Evolutionary conservation across 768 basidiomycete genomes (phyloP).

Genomic region (Boletus rex-veris): DNA sequence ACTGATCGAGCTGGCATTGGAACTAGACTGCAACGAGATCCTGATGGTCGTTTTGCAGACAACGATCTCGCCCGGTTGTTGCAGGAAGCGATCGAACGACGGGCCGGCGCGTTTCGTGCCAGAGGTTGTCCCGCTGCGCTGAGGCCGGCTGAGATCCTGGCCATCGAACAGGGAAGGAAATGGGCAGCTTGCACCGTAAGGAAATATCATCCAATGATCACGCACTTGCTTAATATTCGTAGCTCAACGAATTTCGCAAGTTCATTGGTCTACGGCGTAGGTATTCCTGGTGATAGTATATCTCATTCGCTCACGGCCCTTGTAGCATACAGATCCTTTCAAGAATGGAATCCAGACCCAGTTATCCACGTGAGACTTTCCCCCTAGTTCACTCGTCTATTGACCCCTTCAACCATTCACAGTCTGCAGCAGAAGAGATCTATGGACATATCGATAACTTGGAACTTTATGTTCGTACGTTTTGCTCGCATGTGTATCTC

Average conservation of each 20-base stretch:
- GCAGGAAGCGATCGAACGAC: constrained; percentile 55
- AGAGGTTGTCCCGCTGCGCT: constrained; percentile 65
- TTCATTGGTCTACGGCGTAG: constrained; percentile 70
- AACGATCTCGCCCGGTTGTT: constrained; percentile 59
- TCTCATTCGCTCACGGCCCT: constrained; percentile 5
- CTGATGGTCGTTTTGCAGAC: constrained; percentile 58
- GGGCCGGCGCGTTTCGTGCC: constrained; percentile 64
- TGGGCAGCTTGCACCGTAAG: constrained; percentile 75
- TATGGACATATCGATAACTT: constrained; percentile 75
- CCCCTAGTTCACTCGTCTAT: too few relatives aligned
- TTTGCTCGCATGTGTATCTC: background rate
- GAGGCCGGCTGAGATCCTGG: constrained; percentile 64
- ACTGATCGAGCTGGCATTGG: background rate
- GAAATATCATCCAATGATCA: background rate
- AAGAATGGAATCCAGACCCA: constrained; percentile 69
- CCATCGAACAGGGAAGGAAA: constrained; percentile 59
- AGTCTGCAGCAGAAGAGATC: constrained; percentile 62
- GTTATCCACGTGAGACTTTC: constrained; percentile 46
- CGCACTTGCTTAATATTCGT: background rate
- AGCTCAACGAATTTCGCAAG: constrained; percentile 70
- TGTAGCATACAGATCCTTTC: constrained; percentile 57
- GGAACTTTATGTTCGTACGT: constrained; percentile 61
- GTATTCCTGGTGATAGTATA: constrained; percentile 8
- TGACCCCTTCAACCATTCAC: background rate
- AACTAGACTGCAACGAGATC: constrained; percentile 46